Percentiles rank a stretch among this genome's conserved stretches.
Evolutionary conservation across 306 rosid genomes (phyloP).

Genomic region (Rosa persica): DNA sequence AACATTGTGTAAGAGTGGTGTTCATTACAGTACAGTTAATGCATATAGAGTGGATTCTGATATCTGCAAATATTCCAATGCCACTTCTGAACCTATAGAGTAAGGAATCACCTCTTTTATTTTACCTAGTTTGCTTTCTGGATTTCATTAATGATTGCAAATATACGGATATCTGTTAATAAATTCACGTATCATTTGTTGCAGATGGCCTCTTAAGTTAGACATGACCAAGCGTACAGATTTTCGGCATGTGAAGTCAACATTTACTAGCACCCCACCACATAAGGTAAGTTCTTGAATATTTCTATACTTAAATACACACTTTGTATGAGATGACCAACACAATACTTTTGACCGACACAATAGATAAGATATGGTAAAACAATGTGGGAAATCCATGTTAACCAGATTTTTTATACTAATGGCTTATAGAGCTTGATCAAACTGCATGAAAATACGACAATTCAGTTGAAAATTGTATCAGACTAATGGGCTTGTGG

Average conservation of each 20-base stretch:
- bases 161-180: constrained; percentile 7
- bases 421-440: background rate
- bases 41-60: constrained; percentile 70
- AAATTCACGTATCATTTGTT: constrained; percentile 37
- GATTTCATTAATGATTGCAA: background rate
- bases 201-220: constrained; percentile 91
- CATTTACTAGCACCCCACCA: constrained; percentile 73
- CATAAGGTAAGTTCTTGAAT: constrained; percentile 62
- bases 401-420: background rate
- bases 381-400: background rate
- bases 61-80: constrained; percentile 70
- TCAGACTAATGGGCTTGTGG: background rate
- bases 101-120: constrained; percentile 30
- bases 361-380: background rate
- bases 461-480: background rate
- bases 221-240: constrained; percentile 98
- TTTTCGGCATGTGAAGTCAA: constrained; percentile 73
- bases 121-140: constrained; percentile 21
- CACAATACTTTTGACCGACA: background rate
- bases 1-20: constrained; percentile 81
- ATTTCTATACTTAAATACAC: constrained; percentile 4
- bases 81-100: constrained; percentile 81
- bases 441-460: background rate
- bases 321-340: background rate
- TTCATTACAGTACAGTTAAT: constrained; percentile 80